Conservation (phyloP, 176 grass and related monocot genomes). For the Musa beccarii region DNA sequence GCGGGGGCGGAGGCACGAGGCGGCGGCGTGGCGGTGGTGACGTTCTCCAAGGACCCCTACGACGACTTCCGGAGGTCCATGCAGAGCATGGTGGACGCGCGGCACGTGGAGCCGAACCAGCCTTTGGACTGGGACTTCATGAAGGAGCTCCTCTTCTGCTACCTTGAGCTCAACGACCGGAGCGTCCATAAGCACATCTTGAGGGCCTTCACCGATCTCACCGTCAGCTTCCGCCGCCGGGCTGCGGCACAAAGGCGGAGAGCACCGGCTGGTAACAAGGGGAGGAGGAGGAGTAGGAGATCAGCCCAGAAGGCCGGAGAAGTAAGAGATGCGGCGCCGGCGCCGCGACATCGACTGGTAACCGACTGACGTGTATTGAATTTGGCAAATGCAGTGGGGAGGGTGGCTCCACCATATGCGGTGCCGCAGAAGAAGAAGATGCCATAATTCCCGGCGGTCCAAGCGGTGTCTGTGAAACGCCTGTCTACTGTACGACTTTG, state of each 20-base stretch:
- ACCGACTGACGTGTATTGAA: no score
- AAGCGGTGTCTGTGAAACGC: no score
- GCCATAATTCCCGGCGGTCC: no score
- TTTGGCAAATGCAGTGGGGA: no score
- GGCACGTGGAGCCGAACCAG: slow-evolving; percentile 20
- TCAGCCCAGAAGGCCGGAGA: no score
- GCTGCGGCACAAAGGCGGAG: background rate
- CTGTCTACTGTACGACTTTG: no score
- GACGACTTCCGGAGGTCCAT: slow-evolving; percentile 58
- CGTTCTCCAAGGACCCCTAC: slow-evolving; percentile 61
- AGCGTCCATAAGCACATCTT: slow-evolving; percentile 65
- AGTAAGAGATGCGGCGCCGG: no score
- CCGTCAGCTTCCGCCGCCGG: slow-evolving; percentile 24
- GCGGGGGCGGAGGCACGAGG: background rate
- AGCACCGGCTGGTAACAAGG: background rate
- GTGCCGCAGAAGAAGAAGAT: no score
- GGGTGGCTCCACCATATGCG: no score
- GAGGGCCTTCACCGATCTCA: slow-evolving; percentile 48
- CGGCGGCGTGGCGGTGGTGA: slow-evolving; percentile 25
- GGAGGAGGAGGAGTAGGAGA: no score
- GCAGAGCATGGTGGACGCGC: slow-evolving; percentile 42
- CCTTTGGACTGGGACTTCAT: slow-evolving; percentile 88
- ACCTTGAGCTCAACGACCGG: slow-evolving; percentile 71
- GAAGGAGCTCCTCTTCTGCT: slow-evolving; percentile 64
- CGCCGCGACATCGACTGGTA: no score